These are phyloP conservation scores for Ramularia endophylla DNA, from an alignment of 2,329 filamentous ascomycete genomes.

Conservation along the genomic window DNA sequence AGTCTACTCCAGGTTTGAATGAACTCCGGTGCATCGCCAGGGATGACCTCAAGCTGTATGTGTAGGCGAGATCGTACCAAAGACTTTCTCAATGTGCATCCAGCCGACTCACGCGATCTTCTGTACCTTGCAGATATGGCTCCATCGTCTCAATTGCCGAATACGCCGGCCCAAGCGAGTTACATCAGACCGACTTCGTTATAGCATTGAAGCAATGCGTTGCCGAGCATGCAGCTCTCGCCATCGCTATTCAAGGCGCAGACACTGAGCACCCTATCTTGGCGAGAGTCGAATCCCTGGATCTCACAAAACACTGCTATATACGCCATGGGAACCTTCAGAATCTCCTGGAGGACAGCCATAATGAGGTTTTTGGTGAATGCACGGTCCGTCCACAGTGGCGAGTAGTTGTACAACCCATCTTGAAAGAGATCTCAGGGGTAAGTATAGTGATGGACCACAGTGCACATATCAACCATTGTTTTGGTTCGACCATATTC, in stretches of 20 bases:
- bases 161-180: conserved; percentile 23
- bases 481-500: too few species aligned
- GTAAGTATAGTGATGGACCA: too few species aligned
- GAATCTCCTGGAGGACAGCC: conserved; percentile 23
- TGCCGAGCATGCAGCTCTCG: conserved; percentile 34
- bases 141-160: conserved; percentile 34
- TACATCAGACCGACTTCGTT: conserved; percentile 18
- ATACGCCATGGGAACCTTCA: too few species aligned
- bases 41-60: conserved; percentile 37
- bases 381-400: conserved; percentile 35
- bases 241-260: conserved; percentile 31
- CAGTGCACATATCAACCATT: too few species aligned
- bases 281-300: conserved; percentile 26
- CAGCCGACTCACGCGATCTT: too few species aligned
- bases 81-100: too few species aligned
- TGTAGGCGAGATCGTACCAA: too few species aligned
- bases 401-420: conserved; percentile 36
- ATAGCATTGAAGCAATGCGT: conserved; percentile 37
- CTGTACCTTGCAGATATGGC: conserved; percentile 15
- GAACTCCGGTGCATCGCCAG: conserved; percentile 39
- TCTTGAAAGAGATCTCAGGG: background rate
- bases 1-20: conserved; percentile 30
- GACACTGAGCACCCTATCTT: conserved; percentile 36
- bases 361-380: conserved; percentile 32
- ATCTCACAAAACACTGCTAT: conserved; percentile 34